Evolutionary conservation across 2,329 filamentous ascomycete genomes (phyloP).

Genomic region (Beauveria caledonica): DNA sequence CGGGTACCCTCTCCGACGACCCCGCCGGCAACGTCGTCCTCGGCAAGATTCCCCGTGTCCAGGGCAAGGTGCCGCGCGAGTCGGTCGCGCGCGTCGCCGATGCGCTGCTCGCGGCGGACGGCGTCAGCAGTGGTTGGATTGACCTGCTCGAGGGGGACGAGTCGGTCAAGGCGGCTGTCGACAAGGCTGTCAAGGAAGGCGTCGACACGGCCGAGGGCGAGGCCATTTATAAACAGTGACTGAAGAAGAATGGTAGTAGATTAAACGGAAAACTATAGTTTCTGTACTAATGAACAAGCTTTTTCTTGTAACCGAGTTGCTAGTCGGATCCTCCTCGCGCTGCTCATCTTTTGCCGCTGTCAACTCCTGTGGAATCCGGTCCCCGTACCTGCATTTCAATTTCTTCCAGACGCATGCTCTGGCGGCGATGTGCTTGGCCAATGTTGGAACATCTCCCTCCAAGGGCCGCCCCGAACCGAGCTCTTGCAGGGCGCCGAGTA

Average conservation of each 20-base stretch:
- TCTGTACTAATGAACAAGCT: neutral
- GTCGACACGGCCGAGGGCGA: constrained; percentile 48
- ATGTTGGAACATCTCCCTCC: neutral
- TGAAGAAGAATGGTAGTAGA: neutral
- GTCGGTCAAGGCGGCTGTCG: constrained; percentile 37
- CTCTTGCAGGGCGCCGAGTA: neutral
- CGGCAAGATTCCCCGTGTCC: constrained; percentile 33
- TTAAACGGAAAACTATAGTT: neutral
- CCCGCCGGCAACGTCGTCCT: constrained; percentile 39
- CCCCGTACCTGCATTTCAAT: neutral
- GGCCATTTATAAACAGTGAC: constrained; percentile 20
- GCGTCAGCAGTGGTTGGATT: constrained; percentile 42
- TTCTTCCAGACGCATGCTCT: constrained; percentile 2
- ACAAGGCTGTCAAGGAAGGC: constrained; percentile 39
- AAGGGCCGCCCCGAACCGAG: neutral
- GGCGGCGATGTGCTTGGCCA: neutral
- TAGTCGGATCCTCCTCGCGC: neutral
- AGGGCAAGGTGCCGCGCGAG: constrained; percentile 42
- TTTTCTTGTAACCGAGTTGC: neutral
- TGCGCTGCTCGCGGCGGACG: constrained; percentile 42
- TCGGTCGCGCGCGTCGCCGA: constrained; percentile 53
- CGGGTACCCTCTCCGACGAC: constrained; percentile 41
- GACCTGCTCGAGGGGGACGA: constrained; percentile 48
- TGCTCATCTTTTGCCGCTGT: neutral
- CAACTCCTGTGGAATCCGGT: neutral